Evolutionary conservation across 148 eudicot genomes (phyloP).

Genomic region (Fagopyrum homotropicum): DNA sequence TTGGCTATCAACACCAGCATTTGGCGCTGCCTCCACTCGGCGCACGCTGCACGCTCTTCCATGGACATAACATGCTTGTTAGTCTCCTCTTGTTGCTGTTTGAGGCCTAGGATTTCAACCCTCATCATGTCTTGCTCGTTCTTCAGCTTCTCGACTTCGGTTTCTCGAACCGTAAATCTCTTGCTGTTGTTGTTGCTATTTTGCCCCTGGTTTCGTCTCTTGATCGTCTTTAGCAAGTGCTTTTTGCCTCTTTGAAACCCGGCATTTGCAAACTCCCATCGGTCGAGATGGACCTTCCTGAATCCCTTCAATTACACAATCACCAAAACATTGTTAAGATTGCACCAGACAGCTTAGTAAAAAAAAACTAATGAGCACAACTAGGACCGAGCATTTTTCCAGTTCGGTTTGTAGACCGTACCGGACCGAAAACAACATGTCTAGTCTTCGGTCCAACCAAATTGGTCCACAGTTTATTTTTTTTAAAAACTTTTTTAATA

Average conservation of each 20-base stretch:
- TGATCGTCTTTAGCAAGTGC: conserved; percentile 53
- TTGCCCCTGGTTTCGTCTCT: conserved; percentile 33
- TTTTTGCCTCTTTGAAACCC: conserved; percentile 61
- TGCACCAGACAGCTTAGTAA: too few species aligned
- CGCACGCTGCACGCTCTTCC: conserved; percentile 32
- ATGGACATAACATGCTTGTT: conserved; percentile 29
- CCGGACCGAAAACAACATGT: too few species aligned
- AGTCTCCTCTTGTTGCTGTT: conserved; percentile 39
- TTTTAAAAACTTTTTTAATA: too few species aligned
- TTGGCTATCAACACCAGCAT: conserved; percentile 43
- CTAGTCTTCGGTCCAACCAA: too few species aligned
- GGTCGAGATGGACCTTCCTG: conserved; percentile 56
- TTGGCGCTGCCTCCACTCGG: conserved; percentile 43
- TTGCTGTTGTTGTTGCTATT: conserved; percentile 4
- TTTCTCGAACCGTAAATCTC: conserved; percentile 16
- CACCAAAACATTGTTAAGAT: background rate
- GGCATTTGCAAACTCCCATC: conserved; percentile 56
- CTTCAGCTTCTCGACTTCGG: conserved; percentile 41
- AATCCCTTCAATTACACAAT: conserved; percentile 39
- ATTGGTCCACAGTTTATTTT: too few species aligned
- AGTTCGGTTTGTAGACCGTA: too few species aligned
- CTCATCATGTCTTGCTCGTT: conserved; percentile 35
- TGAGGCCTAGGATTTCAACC: conserved; percentile 40
- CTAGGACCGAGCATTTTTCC: too few species aligned
- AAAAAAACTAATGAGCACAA: too few species aligned